These are phyloP conservation scores for Globisporangium uncinulatum DNA, from an alignment of 352 stramenopile genomes.

Conservation along the genomic window DNA sequence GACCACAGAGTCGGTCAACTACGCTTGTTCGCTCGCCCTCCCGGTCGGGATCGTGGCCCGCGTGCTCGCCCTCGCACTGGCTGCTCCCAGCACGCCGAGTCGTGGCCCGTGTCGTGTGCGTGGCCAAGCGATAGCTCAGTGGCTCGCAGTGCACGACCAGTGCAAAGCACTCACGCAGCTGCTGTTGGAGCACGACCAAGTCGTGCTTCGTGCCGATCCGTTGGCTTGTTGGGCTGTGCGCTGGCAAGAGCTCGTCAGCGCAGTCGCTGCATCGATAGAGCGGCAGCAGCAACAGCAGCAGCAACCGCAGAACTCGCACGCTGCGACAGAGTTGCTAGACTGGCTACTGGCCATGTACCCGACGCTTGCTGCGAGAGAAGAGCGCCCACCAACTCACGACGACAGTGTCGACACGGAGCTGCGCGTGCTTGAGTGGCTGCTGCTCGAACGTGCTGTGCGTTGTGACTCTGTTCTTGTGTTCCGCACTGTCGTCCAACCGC, in stretches of 20 bases:
- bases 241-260: constrained; percentile 2
- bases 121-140: constrained; percentile 23
- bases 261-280: neutral
- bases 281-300: neutral
- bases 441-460: constrained; percentile 1
- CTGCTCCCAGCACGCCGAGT: neutral
- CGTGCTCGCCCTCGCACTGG: constrained; percentile 1
- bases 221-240: neutral
- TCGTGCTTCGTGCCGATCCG: neutral
- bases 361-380: neutral
- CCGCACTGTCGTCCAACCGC: neutral
- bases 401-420: neutral
- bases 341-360: constrained; percentile 2
- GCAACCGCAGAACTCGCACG: neutral
- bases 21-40: constrained; percentile 26
- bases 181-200: constrained; percentile 1
- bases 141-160: constrained; percentile 18
- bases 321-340: neutral
- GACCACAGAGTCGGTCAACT: constrained; percentile 15
- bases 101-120: constrained; percentile 16
- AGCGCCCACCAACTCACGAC: neutral
- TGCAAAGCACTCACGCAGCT: constrained; percentile 19
- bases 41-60: constrained; percentile 11
- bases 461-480: constrained; percentile 9
- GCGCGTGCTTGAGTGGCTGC: constrained; percentile 3